Evolutionary conservation across 352 stramenopile genomes (phyloP).

Genomic region (Peronospora farinosa): DNA sequence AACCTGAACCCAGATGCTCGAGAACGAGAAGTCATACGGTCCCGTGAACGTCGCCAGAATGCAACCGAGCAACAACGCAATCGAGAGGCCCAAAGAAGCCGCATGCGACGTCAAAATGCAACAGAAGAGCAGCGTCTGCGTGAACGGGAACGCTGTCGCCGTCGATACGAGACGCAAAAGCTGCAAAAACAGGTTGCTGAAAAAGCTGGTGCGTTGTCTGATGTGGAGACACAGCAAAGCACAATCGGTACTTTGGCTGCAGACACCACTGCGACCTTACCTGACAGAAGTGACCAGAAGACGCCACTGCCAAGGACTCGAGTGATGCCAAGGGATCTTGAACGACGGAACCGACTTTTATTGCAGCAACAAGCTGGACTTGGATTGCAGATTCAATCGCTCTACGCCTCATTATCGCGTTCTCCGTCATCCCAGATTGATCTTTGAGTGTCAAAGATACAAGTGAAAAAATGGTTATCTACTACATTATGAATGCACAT

Average conservation of each 20-base stretch:
- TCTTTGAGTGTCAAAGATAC: not conserved
- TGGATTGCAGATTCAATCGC: conserved; percentile 19
- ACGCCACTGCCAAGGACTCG: conserved; percentile 5
- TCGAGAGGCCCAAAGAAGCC: conserved; percentile 56
- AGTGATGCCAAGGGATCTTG: conserved; percentile 18
- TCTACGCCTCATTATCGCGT: conserved; percentile 28
- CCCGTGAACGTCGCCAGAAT: conserved; percentile 48
- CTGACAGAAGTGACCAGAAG: conserved; percentile 6
- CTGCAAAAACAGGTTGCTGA: conserved; percentile 20
- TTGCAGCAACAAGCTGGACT: conserved; percentile 24
- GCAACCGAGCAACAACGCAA: conserved; percentile 59
- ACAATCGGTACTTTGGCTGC: conserved; percentile 6
- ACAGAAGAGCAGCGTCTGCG: conserved; percentile 53
- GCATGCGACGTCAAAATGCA: conserved; percentile 45
- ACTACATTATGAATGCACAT: no score
- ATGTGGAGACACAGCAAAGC: conserved; percentile 1
- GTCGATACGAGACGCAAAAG: conserved; percentile 62
- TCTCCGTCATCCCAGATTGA: conserved; percentile 2
- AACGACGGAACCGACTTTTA: conserved; percentile 20
- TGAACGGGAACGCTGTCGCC: conserved; percentile 61
- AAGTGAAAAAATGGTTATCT: no score
- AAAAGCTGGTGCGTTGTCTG: conserved; percentile 5
- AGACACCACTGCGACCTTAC: not conserved
- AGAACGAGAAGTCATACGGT: conserved; percentile 53
- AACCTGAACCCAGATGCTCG: conserved; percentile 38